phyloP scores from a whole-genome alignment of 2,329 filamentous ascomycete species.

The Penicillium expansum region DNA sequence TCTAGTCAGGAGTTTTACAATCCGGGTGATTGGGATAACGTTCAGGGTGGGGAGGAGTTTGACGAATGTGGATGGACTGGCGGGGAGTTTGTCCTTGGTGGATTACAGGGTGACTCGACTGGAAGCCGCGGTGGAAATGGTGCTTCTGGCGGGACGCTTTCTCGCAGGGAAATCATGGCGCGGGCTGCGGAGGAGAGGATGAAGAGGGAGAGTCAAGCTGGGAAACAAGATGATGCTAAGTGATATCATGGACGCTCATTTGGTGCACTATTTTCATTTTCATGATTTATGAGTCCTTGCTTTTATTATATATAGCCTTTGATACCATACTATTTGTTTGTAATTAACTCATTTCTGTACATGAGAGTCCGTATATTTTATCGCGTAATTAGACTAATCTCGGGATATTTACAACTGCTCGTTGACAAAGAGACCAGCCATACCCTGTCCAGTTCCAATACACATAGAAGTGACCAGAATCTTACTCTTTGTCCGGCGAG shows the following conservation, averaged over 20 bases:
- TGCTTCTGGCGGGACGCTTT: constrained; percentile 44
- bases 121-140: constrained; percentile 30
- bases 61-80: constrained; percentile 76
- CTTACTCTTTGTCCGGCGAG: constrained; percentile 82
- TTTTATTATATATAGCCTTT: background rate
- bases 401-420: constrained; percentile 49
- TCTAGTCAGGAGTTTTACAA: constrained; percentile 59
- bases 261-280: background rate
- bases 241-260: constrained; percentile 4
- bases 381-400: background rate
- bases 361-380: background rate
- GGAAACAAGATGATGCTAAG: constrained; percentile 27
- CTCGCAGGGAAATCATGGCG: constrained; percentile 70
- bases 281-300: constrained; percentile 5
- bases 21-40: constrained; percentile 54
- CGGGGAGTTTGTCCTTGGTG: constrained; percentile 72
- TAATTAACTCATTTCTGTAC: background rate
- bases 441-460: constrained; percentile 65
- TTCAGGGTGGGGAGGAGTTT: constrained; percentile 51
- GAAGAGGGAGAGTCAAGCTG: constrained; percentile 49
- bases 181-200: constrained; percentile 68
- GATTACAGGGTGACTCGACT: constrained; percentile 45
- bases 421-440: constrained; percentile 65
- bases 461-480: constrained; percentile 90
- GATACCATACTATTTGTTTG: background rate